These are phyloP conservation scores for Chrysoporthe austroafricana DNA, from an alignment of 2,329 filamentous ascomycete genomes.

Conservation along the genomic window DNA sequence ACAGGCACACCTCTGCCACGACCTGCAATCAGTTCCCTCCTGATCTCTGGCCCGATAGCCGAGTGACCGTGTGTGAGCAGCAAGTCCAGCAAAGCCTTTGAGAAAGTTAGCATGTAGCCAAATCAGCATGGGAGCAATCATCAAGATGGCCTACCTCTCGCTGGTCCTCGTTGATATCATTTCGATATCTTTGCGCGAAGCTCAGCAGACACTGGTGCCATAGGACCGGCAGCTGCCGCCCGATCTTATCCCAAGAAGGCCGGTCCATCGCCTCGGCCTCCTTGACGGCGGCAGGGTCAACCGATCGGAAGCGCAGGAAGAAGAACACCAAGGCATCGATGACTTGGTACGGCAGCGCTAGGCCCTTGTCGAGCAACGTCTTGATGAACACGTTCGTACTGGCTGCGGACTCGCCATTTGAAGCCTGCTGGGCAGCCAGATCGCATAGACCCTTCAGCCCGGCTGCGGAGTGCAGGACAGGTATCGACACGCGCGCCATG, in stretches of 20 bases:
- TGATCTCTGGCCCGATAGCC: conserved; percentile 87
- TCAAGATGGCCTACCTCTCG: conserved; percentile 49
- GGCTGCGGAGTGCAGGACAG: conserved; percentile 88
- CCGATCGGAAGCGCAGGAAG: conserved; percentile 84
- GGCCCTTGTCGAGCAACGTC: conserved; percentile 92
- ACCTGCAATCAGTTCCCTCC: conserved; percentile 85
- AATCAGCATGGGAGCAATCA: not conserved
- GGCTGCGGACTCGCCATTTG: conserved; percentile 82
- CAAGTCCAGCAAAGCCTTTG: conserved; percentile 79
- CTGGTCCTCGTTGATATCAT: conserved; percentile 95
- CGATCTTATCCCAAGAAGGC: conserved; percentile 43
- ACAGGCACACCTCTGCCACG: conserved; percentile 78
- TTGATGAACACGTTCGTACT: conserved; percentile 96
- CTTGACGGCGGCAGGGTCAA: conserved; percentile 61
- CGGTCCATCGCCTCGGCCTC: conserved; percentile 57
- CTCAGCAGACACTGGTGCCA: conserved; percentile 95
- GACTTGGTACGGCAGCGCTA: conserved; percentile 92
- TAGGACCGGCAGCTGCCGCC: conserved; percentile 75
- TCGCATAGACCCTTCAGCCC: conserved; percentile 92
- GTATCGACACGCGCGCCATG: conserved; percentile 81
- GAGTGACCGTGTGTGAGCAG: conserved; percentile 83
- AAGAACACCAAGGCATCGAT: conserved; percentile 96
- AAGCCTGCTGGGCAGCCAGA: conserved; percentile 88
- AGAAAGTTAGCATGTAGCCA: conserved; percentile 24
- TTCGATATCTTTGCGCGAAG: conserved; percentile 92